These are phyloP conservation scores for Clavulina sp. DNA, from an alignment of 768 basidiomycete genomes.

Conservation along the genomic window DNA sequence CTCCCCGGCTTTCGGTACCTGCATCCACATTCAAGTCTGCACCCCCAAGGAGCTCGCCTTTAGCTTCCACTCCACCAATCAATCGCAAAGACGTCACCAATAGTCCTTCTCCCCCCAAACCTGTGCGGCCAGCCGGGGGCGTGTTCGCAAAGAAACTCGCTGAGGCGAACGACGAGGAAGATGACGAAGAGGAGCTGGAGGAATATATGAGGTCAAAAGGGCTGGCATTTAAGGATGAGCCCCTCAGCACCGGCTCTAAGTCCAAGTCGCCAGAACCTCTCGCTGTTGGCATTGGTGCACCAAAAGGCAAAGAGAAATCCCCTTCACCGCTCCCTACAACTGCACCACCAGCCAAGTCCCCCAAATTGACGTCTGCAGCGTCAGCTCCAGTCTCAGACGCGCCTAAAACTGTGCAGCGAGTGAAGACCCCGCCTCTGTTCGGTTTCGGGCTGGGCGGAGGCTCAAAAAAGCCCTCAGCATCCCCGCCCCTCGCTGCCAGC, in stretches of 20 bases:
- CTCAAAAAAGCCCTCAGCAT: conserved; percentile 2
- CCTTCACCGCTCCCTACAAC: not conserved
- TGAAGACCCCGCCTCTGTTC: conserved; percentile 9
- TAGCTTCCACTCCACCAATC: conserved; percentile 8
- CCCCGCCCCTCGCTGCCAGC: too few species aligned
- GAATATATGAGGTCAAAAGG: too few species aligned
- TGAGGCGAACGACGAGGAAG: not conserved
- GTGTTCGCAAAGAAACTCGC: not conserved
- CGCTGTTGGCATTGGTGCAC: too few species aligned
- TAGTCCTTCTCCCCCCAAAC: not conserved
- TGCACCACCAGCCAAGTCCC: not conserved
- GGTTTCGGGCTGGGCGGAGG: not conserved
- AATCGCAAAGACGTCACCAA: conserved; percentile 1
- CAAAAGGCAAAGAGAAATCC: too few species aligned
- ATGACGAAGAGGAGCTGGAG: conserved; percentile 3
- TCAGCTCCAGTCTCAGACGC: conserved; percentile 6
- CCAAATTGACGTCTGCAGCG: not conserved
- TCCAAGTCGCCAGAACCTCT: too few species aligned
- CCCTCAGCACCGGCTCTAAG: too few species aligned
- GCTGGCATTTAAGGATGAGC: too few species aligned
- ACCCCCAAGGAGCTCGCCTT: conserved; percentile 9
- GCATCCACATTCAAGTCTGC: not conserved
- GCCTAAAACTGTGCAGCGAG: not conserved
- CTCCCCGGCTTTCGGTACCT: not conserved
- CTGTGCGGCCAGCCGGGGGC: not conserved